phyloP scores from a whole-genome alignment of 257 asterid genomes.

The Paraleonurus japonicus region DNA sequence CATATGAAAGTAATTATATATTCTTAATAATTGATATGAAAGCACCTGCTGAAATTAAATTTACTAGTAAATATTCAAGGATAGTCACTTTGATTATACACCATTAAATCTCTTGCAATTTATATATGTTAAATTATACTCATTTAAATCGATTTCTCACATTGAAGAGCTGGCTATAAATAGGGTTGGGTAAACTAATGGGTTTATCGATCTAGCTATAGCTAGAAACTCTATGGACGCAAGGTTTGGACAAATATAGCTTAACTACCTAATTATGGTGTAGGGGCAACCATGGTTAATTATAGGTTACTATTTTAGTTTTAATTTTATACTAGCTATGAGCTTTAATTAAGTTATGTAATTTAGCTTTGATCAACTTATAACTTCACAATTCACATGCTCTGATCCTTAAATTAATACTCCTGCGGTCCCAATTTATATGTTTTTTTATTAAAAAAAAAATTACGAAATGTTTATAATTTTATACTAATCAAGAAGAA shows the following conservation, averaged over 20 bases:
- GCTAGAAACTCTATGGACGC: neutral
- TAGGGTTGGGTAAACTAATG: constrained; percentile 31
- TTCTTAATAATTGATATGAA: neutral
- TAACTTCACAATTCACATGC: constrained; percentile 7
- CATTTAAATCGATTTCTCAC: constrained; percentile 6
- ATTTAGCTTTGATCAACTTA: neutral
- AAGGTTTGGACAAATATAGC: constrained; percentile 36
- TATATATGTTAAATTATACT: neutral
- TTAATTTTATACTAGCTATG: neutral
- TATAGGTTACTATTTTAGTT: constrained; percentile 23
- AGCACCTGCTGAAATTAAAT: neutral
- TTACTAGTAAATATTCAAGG: neutral
- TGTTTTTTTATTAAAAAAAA: no score
- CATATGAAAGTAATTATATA: no score
- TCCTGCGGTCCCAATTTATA: no score
- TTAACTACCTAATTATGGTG: constrained; percentile 19
- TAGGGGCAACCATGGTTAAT: constrained; percentile 23
- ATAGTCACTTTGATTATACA: neutral
- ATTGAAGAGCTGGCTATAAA: neutral
- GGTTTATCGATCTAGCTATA: constrained; percentile 19
- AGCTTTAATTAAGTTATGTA: neutral
- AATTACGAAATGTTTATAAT: no score
- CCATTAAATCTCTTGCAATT: neutral
- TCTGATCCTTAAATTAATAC: constrained; percentile 19
- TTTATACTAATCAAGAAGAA: no score